phyloP scores from a whole-genome alignment of 163 green algal species.

The Smithsoniella earleae region DNA sequence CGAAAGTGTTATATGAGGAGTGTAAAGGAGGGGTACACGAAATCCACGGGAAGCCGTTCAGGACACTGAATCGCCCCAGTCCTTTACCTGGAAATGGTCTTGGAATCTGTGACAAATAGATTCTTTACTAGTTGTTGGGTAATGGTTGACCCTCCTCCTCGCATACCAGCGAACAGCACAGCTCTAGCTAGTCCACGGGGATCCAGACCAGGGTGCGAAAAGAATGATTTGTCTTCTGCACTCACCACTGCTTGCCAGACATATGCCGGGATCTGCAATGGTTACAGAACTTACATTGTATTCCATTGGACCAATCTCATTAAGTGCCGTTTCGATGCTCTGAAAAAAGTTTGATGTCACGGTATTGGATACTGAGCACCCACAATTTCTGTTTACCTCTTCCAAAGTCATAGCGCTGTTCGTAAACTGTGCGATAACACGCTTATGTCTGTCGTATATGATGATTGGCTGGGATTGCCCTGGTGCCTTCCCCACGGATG shows the following conservation, averaged over 20 bases:
- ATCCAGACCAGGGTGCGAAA: conserved; percentile 9
- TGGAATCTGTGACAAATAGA: conserved; percentile 43
- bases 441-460: conserved; percentile 23
- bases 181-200: conserved; percentile 32
- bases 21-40: too few species aligned
- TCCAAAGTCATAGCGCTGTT: conserved; percentile 3
- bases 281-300: not conserved
- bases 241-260: conserved; percentile 24
- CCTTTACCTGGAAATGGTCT: conserved; percentile 45
- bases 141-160: conserved; percentile 44
- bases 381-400: not conserved
- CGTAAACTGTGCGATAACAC: conserved; percentile 15
- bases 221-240: conserved; percentile 8
- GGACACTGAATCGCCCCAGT: too few species aligned
- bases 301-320: not conserved
- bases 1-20: too few species aligned
- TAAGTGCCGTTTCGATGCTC: not conserved
- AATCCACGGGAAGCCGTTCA: too few species aligned
- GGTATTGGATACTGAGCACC: not conserved
- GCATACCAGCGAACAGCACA: conserved; percentile 38
- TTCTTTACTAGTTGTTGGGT: conserved; percentile 63
- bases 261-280: conserved; percentile 22
- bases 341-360: not conserved
- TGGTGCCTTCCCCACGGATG: not conserved
- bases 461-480: conserved; percentile 10